Evolutionary conservation across 768 basidiomycete genomes (phyloP).

Genomic region (Psilocybe cubensis): DNA sequence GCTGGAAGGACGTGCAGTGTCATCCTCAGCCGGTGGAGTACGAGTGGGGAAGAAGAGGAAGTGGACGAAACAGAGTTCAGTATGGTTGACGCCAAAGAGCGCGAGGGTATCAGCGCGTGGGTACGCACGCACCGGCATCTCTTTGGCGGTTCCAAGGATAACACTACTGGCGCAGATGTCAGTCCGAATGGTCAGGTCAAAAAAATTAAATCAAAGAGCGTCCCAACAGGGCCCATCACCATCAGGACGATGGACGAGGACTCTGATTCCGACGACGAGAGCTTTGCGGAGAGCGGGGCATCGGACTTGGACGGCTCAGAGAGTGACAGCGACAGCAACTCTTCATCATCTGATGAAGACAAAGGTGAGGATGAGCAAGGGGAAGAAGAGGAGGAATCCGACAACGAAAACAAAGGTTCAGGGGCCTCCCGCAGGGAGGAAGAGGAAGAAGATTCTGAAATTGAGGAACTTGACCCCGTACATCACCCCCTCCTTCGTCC

Average conservation of each 20-base stretch:
- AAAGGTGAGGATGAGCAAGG: constrained; percentile 34
- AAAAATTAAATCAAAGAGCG: constrained; percentile 14
- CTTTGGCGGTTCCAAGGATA: constrained; percentile 49
- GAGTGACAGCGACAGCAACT: constrained; percentile 29
- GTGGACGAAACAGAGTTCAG: constrained; percentile 68
- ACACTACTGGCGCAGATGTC: constrained; percentile 11
- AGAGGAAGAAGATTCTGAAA: constrained; percentile 11
- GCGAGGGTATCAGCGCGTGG: constrained; percentile 69
- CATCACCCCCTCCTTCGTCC: constrained; percentile 67
- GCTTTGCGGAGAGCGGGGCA: constrained; percentile 38
- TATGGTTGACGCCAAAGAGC: constrained; percentile 73
- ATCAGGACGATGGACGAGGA: constrained; percentile 39
- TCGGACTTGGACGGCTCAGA: constrained; percentile 42
- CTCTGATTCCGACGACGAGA: constrained; percentile 51
- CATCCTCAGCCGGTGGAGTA: constrained; percentile 39
- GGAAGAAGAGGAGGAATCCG: constrained; percentile 26
- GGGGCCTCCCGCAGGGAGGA: too few species aligned
- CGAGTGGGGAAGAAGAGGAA: constrained; percentile 45
- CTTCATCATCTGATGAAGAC: constrained; percentile 27
- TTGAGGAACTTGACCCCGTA: constrained; percentile 46
- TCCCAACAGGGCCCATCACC: constrained; percentile 32
- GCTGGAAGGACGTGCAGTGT: constrained; percentile 73
- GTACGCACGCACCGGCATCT: constrained; percentile 55
- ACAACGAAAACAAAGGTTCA: too few species aligned
- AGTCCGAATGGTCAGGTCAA: constrained; percentile 9